phyloP scores from a whole-genome alignment of 1,284 basidiomycete genomes.

The Mycosarcoma mackinlayi region DNA sequence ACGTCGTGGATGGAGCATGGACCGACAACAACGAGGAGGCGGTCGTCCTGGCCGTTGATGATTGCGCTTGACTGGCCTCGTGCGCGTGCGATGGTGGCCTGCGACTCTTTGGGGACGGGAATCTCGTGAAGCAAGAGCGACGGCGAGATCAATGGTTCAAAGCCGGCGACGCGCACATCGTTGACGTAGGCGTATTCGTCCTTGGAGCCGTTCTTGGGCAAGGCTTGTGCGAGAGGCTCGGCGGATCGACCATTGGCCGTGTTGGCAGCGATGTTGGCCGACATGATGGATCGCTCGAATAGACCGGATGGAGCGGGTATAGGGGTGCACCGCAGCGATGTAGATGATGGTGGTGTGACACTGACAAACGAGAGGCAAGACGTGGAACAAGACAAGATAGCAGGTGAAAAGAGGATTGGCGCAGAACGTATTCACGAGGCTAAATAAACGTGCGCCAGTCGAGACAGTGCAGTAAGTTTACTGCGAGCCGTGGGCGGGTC shows the following conservation, averaged over 20 bases:
- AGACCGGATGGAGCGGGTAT: too few relatives aligned
- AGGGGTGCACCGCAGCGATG: neutral
- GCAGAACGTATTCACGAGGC: too few relatives aligned
- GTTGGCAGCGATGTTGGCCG: slow-evolving; percentile 43
- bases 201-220: slow-evolving; percentile 20
- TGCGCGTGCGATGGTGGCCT: slow-evolving; percentile 59
- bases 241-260: slow-evolving; percentile 47
- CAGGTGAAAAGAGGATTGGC: too few relatives aligned
- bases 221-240: slow-evolving; percentile 41
- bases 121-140: slow-evolving; percentile 63
- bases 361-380: too few relatives aligned
- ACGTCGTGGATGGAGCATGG: slow-evolving; percentile 95
- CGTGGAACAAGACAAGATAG: too few relatives aligned
- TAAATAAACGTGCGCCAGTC: too few relatives aligned
- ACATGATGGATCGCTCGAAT: slow-evolving; percentile 15
- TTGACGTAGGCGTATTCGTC: slow-evolving; percentile 56
- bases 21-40: slow-evolving; percentile 72
- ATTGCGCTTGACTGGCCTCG: slow-evolving; percentile 55
- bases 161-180: slow-evolving; percentile 64
- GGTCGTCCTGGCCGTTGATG: slow-evolving; percentile 66
- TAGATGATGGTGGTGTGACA: slow-evolving; percentile 5
- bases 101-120: slow-evolving; percentile 54
- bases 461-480: too few relatives aligned
- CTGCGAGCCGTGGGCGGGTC: too few relatives aligned
- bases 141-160: slow-evolving; percentile 66